Percentiles rank a stretch among this genome's conserved stretches.
Evolutionary conservation across 1,139 yeast species (phyloP).

Genomic region (Hyphopichia wangnamkhiaoensis): DNA sequence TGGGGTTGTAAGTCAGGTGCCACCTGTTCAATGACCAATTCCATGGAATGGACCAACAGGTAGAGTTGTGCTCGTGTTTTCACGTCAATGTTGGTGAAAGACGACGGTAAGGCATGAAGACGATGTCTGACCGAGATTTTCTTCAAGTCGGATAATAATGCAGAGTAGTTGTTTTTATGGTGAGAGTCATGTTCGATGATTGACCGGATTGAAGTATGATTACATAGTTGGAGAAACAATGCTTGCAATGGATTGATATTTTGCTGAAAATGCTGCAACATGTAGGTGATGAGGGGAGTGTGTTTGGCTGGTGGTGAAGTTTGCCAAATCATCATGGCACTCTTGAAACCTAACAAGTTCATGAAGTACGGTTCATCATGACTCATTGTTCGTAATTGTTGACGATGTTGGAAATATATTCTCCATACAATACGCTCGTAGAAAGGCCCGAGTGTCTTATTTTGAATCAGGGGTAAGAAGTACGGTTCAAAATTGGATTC

Average conservation of each 20-base stretch:
- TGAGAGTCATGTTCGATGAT: slow-evolving; percentile 13
- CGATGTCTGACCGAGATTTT: slow-evolving; percentile 32
- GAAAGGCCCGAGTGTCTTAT: slow-evolving; percentile 29
- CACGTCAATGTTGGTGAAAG: slow-evolving; percentile 8
- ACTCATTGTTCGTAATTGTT: slow-evolving; percentile 14
- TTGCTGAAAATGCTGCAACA: slow-evolving; percentile 14
- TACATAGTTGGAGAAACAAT: slow-evolving; percentile 25
- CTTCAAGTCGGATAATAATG: slow-evolving; percentile 27
- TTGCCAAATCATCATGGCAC: slow-evolving; percentile 46
- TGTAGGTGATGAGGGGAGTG: slow-evolving; percentile 15
- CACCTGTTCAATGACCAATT: slow-evolving; percentile 7
- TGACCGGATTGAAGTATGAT: slow-evolving; percentile 15
- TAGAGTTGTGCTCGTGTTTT: slow-evolving; percentile 14
- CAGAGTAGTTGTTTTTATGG: slow-evolving; percentile 12
- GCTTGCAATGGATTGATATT: slow-evolving; percentile 24
- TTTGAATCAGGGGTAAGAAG: slow-evolving; percentile 30
- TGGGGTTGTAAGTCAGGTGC: neutral
- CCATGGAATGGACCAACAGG: slow-evolving; percentile 20
- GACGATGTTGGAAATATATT: slow-evolving; percentile 38
- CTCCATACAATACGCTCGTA: slow-evolving; percentile 48
- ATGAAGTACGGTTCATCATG: slow-evolving; percentile 27
- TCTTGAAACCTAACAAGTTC: slow-evolving; percentile 21
- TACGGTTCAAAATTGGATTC: slow-evolving; percentile 24
- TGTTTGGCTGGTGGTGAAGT: slow-evolving; percentile 21
- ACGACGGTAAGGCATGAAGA: slow-evolving; percentile 21